Evolutionary conservation across 192 early-diverging fungal species (phyloP).

Genomic region (Entomortierella lignicola): DNA sequence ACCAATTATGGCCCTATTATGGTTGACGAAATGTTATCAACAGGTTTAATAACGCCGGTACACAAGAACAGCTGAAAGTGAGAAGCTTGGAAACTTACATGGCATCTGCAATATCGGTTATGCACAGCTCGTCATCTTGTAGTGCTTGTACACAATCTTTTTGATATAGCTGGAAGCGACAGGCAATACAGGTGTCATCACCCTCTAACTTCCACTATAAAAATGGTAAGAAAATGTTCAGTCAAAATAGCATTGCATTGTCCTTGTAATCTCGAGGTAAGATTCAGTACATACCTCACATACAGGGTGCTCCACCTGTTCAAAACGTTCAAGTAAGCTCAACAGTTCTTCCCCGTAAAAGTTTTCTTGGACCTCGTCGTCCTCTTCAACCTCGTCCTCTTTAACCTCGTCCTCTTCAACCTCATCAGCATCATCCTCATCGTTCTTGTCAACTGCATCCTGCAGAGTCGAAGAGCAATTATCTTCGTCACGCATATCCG

Average conservation of each 20-base stretch:
- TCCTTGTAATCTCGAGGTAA: background rate
- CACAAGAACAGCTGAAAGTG: background rate
- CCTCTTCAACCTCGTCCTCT: background rate
- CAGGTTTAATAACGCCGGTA: background rate
- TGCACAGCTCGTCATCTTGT: constrained; percentile 16
- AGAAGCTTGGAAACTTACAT: constrained; percentile 12
- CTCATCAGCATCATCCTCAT: background rate
- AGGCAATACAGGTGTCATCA: constrained; percentile 23
- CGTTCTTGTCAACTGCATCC: background rate
- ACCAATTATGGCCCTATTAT: constrained; percentile 12
- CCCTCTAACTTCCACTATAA: constrained; percentile 15
- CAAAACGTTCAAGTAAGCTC: constrained; percentile 6
- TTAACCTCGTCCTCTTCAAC: background rate
- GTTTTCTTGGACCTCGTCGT: constrained; percentile 2
- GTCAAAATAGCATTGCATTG: background rate
- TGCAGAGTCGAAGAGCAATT: background rate
- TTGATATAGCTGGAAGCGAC: constrained; percentile 20
- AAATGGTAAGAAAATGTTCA: background rate
- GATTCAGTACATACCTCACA: constrained; percentile 7
- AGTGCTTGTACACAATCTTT: constrained; percentile 24
- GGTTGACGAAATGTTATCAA: background rate
- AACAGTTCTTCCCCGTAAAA: background rate
- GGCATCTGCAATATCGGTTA: constrained; percentile 20
- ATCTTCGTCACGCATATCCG: constrained; percentile 2
- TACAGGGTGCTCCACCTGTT: constrained; percentile 5